Base-by-base conservation (phyloP, 2,329 filamentous ascomycete species). In the Monilinia laxa region DNA sequence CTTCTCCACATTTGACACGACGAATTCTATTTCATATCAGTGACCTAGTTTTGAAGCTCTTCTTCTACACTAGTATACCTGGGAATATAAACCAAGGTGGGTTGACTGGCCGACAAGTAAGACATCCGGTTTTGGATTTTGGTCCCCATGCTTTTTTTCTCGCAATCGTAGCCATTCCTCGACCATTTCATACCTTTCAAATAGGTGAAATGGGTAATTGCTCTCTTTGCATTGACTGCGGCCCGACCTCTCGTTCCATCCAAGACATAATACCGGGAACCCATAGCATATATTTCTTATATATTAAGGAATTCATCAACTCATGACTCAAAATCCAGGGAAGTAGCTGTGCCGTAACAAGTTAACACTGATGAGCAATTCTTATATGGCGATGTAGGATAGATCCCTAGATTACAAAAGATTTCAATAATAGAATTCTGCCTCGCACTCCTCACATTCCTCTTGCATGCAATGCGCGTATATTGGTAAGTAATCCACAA, bases 1-100 rank as follows among this genome's bases (percentile, higher is more conserved):
- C 70, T 67, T 75, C 74, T 28, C 72, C 74, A 49, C 74, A 76
- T 55, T 75, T 75, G 4, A 76, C 71, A 66, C 73, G 68, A n/a
- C 73, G 68, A 20, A 73, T 71, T 60, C 74, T 75, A 65, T 7
- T 45, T 53, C 12, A 4, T 35, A 52, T 38, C 35, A 66, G 52
- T 66, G n/a, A 67, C 58, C 47, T 42, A 20, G 25, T 16, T 18
- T 53, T 23, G 16, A 14, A 18, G 20, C 23, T 55, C 38, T n/a
- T 20, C n/a, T 4, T 14, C 20, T 47, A 62, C 12, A 4, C 28
- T 45, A 20, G 51, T 20, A 28, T 20, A 25, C 23, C 23, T 47
- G 28, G 40, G 18, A n/a, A 35, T 25, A 54, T 18, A 10, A 40
- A 28, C 18, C 54, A 23, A 53, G 10, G 35, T 3, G 23, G 23